Evolutionary conservation across 305 asterid genomes (phyloP), one percentile per base, ranked within the genome.

Genomic region (Fraxinus velutina): DNA sequence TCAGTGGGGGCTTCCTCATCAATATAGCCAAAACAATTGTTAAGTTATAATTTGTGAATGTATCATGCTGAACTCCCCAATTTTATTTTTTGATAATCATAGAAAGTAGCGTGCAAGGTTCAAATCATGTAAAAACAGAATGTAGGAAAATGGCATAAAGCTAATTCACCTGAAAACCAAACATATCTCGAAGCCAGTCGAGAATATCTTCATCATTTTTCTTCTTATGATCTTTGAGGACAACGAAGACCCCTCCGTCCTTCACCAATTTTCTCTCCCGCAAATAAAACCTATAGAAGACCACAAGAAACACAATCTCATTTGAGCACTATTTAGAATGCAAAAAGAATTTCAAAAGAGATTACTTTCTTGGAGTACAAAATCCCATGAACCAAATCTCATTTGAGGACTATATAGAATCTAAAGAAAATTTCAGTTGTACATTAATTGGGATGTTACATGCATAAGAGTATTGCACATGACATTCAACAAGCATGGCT

Each of bases 101-200:
- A 30, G 60, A 74, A 66, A 60, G 62, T 24, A 78, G 81, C 77
- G 62, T 47, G 47, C 36, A 42, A 10, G 7, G 74, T 30, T 47
- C 37, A 79, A 12, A 44, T 73, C 74, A 81, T 37, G 42, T 42
- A 22, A 33, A 55, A 80, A 82, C 57, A 9, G 27, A 60, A 79
- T 22, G 55, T 50, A 79, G 75, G 68, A 57, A 79, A 29, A 39
- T 78, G 70, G 50, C 50, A 68, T 66, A 52, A 76, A 34, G 78
- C 47, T 76, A 78, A 22, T 77, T 84, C 80, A 94, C 99, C 97
- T 96, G 99, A 88, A 96, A 96, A 57, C 99, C 99, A 89, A 96
- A 96, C 98, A 94, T 96, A 33, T 97, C 88, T 87, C 93, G 98
- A 89, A 96, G 99, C 99, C 99, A 96, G 84, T 96, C 99, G 34